Base-by-base conservation (phyloP, 306 rosid genomes). In the Medicago truncatula region DNA sequence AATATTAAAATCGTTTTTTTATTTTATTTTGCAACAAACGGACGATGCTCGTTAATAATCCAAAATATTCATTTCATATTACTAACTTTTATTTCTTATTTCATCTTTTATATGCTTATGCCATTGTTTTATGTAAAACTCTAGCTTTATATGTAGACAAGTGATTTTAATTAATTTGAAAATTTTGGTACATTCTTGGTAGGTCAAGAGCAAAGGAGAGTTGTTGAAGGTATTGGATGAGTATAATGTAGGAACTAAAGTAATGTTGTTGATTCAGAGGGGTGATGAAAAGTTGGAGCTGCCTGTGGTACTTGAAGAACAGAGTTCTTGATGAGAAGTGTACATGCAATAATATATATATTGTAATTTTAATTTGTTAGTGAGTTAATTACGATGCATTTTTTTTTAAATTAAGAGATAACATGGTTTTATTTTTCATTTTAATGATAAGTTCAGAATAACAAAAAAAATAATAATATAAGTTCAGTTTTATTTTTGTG, bases 141-240 rank as follows among this genome's bases (percentile, higher is more conserved):
- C 17, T 25, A 61, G 10, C n/a, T 46, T 9, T 66, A 20, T 62
- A 60, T 59, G 52, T 50, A 14, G 69, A 56, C 49, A 12, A 56
- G 31, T 40, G 18, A 41, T 38, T 12, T 17, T 15, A 13, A 20
- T 62, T 54, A 20, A 28, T 61, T 18, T 80, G 49, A 60, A 39
- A 46, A 71, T 1, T 74, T 68, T 43, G 64, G 34, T 76, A 68
- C 69, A 47, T 39, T 68, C 60, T 81, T 70, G 46, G 9, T 85
- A 94, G 98, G 95, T 94, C 2, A 92, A 88, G 83, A 89, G 41
- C 93, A 90, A 82, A 86, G 97, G 89, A 80, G 97, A 92, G 65
- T 75, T 95, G 85, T 81, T 86, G 85, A 92, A 86, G 78, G 67
- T 84, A 31, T 79, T 89, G 82, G 97, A 95, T 84, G 97, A 95